Percentiles rank a stretch among this genome's conserved stretches.
Conservation (phyloP, 805 yeast genomes). For the Candida awuae region DNA sequence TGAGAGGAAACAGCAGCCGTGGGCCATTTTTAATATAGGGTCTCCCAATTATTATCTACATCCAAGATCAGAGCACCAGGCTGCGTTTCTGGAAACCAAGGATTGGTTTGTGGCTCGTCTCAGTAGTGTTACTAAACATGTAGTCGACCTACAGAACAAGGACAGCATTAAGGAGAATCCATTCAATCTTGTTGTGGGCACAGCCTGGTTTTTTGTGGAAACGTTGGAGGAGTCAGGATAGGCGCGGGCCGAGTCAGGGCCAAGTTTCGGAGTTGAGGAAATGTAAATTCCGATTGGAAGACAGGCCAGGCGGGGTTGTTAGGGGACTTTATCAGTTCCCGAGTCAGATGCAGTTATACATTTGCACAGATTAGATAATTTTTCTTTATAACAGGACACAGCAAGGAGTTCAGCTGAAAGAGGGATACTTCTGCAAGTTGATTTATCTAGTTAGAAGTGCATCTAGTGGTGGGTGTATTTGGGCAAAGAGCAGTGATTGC, state of each 20-base stretch:
- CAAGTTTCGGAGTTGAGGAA: neutral
- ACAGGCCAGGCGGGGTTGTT: neutral
- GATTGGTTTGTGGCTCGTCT: conserved; percentile 85
- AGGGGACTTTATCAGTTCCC: neutral
- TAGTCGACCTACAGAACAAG: conserved; percentile 39
- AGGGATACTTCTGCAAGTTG: too few relatives aligned
- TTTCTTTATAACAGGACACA: too few relatives aligned
- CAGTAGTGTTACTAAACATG: conserved; percentile 43
- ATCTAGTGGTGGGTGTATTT: too few relatives aligned
- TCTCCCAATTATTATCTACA: conserved; percentile 77
- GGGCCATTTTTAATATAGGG: conserved; percentile 94
- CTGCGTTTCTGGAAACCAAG: conserved; percentile 31
- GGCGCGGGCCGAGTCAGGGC: neutral
- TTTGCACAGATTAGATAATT: too few relatives aligned
- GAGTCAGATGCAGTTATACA: neutral
- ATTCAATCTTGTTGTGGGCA: conserved; percentile 52
- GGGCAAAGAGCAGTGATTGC: too few relatives aligned
- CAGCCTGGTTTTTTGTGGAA: conserved; percentile 55
- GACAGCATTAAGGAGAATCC: conserved; percentile 45
- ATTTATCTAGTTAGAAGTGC: too few relatives aligned
- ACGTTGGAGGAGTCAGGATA: conserved; percentile 27
- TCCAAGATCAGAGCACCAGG: conserved; percentile 21
- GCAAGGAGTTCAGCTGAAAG: too few relatives aligned
- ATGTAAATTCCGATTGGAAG: neutral
- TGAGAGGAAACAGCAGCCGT: conserved; percentile 38